Conservation (phyloP, 805 yeast species). For the Ogataea saltuana region DNA sequence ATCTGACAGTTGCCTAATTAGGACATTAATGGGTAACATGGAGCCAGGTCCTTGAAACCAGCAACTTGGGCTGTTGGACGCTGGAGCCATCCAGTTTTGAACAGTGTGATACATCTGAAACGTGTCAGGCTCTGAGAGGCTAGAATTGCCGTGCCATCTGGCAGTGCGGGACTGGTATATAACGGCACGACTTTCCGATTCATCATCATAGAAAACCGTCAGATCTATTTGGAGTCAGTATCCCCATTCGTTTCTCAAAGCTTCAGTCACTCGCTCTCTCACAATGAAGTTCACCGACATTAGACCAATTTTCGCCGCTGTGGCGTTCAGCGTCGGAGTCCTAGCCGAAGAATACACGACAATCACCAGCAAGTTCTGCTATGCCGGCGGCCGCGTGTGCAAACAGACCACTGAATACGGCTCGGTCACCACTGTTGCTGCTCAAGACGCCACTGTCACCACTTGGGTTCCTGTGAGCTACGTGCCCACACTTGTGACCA, state of each 20-base stretch:
- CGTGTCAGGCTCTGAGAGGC: not conserved
- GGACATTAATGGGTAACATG: conserved; percentile 8
- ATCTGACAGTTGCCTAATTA: conserved; percentile 10
- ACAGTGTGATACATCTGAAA: conserved; percentile 5
- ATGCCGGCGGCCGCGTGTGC: conserved; percentile 23
- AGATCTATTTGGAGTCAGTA: not conserved
- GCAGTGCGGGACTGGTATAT: not conserved
- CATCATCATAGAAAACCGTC: not conserved
- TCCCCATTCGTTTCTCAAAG: not conserved
- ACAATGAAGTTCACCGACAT: conserved; percentile 5
- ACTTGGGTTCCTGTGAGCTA: conserved; percentile 16
- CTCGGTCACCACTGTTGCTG: conserved; percentile 15
- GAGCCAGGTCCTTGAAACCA: not conserved
- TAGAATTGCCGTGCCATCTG: not conserved
- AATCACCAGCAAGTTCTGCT: conserved; percentile 17
- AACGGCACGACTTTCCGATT: conserved; percentile 4
- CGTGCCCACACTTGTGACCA: conserved; percentile 23
- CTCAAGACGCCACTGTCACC: conserved; percentile 10
- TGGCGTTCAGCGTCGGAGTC: conserved; percentile 5
- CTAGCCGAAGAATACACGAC: conserved; percentile 22
- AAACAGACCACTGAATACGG: conserved; percentile 22
- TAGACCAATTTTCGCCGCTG: conserved; percentile 1
- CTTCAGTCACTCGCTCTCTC: conserved; percentile 2
- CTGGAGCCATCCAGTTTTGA: not conserved
- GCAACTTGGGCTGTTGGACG: not conserved